phyloP scores from a whole-genome alignment of 352 stramenopile species.

The Globisporangium nodosum region DNA sequence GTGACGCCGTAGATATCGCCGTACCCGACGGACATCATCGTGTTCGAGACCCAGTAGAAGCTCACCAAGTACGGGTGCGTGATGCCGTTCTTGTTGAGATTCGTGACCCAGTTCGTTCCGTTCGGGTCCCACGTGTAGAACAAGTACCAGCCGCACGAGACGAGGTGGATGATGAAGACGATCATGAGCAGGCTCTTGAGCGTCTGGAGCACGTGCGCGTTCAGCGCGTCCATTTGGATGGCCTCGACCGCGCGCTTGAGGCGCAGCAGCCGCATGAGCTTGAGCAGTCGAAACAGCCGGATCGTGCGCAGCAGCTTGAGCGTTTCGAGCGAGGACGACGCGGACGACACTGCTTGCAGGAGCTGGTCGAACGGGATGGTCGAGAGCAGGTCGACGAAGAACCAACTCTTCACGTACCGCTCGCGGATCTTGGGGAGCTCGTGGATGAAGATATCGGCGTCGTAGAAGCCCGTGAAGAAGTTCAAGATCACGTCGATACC shows the following conservation, averaged over 20 bases:
- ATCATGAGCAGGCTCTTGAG: conserved; percentile 63
- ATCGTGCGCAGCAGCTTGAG: conserved; percentile 76
- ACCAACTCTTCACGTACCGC: conserved; percentile 70
- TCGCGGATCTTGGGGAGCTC: conserved; percentile 55
- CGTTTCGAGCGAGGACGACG: conserved; percentile 45
- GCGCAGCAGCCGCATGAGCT: conserved; percentile 65
- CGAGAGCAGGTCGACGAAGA: conserved; percentile 64
- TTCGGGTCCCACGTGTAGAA: conserved; percentile 78
- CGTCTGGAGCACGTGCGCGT: conserved; percentile 72
- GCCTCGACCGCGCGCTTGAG: conserved; percentile 57
- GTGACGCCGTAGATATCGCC: conserved; percentile 86
- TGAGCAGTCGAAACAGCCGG: conserved; percentile 63
- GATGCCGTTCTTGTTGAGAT: conserved; percentile 33
- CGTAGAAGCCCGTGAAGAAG: conserved; percentile 87
- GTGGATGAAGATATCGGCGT: conserved; percentile 64
- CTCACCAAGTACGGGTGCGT: conserved; percentile 78
- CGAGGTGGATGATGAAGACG: conserved; percentile 74
- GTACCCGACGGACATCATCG: conserved; percentile 92
- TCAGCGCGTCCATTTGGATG: conserved; percentile 71
- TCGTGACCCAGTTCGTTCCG: conserved; percentile 68
- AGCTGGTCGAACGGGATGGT: conserved; percentile 67
- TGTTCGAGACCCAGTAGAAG: conserved; percentile 92
- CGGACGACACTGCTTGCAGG: conserved; percentile 39
- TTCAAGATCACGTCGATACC: conserved; percentile 81
- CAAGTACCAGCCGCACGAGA: conserved; percentile 74